Percentiles rank a stretch among this genome's conserved stretches.
Evolutionary conservation across 164 flowering plant genomes (phyloP).

Genomic region (Nelumbo lutea): DNA sequence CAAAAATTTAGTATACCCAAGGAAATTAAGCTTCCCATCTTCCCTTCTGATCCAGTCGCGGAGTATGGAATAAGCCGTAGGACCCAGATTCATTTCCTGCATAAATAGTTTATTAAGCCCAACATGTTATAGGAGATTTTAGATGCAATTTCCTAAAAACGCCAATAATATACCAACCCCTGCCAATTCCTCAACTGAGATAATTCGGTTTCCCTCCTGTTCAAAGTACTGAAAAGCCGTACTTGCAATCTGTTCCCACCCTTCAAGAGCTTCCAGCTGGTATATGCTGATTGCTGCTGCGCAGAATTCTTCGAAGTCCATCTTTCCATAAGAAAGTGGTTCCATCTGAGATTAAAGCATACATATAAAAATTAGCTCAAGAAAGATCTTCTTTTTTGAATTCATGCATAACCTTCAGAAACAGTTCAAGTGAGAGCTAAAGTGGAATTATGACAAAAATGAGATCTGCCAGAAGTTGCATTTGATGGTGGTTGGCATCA

Average conservation of each 20-base stretch:
- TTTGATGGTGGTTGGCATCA: no score
- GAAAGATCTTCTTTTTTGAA: no score
- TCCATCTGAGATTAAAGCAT: conserved; percentile 54
- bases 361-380: no score
- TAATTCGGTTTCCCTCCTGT: conserved; percentile 69
- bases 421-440: no score
- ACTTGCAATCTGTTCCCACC: conserved; percentile 73
- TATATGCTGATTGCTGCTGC: conserved; percentile 87
- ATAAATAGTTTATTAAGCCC: conserved; percentile 1
- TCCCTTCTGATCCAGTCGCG: conserved; percentile 72
- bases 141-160: not conserved
- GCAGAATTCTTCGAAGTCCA: conserved; percentile 90
- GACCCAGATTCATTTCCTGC: conserved; percentile 86
- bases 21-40: conserved; percentile 78
- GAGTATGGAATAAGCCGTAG: conserved; percentile 54
- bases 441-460: no score
- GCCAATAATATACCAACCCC: conserved; percentile 36
- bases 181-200: conserved; percentile 75
- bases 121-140: not conserved
- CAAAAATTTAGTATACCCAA: conserved; percentile 83
- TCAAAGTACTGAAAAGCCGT: conserved; percentile 75
- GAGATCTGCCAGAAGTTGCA: no score
- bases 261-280: conserved; percentile 86
- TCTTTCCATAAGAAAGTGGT: conserved; percentile 50
- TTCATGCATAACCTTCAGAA: no score